phyloP scores from a whole-genome alignment of 345 rosid species.

The Diplotaxis tenuifolia region DNA sequence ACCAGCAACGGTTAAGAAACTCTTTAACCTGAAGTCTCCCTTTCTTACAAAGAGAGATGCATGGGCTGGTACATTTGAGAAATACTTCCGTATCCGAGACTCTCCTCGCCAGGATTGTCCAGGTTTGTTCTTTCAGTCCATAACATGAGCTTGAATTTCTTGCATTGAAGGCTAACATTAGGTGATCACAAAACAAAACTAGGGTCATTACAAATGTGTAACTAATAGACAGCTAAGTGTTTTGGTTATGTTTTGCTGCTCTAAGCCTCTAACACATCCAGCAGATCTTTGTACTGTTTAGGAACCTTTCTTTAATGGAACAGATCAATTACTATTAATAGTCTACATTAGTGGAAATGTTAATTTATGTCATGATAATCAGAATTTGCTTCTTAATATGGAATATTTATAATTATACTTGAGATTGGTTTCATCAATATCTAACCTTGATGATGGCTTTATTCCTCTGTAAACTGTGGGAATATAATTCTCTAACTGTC shows the following conservation, averaged over 20 bases:
- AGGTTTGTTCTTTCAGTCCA: slow-evolving; percentile 46
- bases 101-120: slow-evolving; percentile 96
- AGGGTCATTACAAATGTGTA: not conserved
- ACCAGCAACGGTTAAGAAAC: slow-evolving; percentile 96
- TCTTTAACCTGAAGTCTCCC: slow-evolving; percentile 79
- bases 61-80: slow-evolving; percentile 97
- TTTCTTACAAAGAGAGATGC: slow-evolving; percentile 97
- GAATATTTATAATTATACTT: not conserved
- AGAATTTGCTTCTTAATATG: not conserved
- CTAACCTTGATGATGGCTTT: not conserved
- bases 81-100: slow-evolving; percentile 59
- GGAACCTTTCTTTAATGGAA: not conserved
- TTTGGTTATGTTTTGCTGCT: not conserved
- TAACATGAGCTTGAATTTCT: not conserved
- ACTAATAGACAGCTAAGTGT: not conserved
- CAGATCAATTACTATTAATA: not conserved
- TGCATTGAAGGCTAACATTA: not conserved
- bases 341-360: too few species aligned
- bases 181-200: not conserved
- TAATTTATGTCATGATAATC: not conserved
- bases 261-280: not conserved
- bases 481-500: slow-evolving; percentile 2
- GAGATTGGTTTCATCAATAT: not conserved
- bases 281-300: not conserved
- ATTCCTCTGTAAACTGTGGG: not conserved